A percentile compares a stretch with the other conserved stretches of the same genome.
These are phyloP conservation scores for Acacia acuminata DNA, from an alignment of 306 rosid species.

Conservation along the genomic window DNA sequence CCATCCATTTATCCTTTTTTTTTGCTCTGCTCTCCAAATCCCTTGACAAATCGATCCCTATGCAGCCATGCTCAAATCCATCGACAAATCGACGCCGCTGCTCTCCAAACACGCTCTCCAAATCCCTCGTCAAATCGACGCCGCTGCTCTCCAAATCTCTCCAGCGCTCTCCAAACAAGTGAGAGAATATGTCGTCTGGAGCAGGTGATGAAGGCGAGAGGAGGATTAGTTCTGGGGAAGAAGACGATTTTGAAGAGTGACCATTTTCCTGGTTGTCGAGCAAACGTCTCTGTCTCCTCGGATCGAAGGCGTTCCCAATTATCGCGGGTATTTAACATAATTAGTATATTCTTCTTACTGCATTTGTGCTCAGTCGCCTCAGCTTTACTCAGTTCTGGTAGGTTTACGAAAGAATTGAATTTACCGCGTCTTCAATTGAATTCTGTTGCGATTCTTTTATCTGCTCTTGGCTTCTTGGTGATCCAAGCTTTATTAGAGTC, in stretches of 20 bases:
- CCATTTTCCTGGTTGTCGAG: constrained; percentile 97
- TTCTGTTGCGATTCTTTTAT: neutral
- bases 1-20: no score
- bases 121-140: no score
- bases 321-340: constrained; percentile 59
- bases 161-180: no score
- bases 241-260: constrained; percentile 90
- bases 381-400: neutral
- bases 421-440: neutral
- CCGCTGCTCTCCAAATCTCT: no score
- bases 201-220: constrained; percentile 81
- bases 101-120: no score
- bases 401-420: neutral
- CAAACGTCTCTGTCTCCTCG: constrained; percentile 80
- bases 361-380: neutral
- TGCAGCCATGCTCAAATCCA: no score
- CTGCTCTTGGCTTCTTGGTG: neutral
- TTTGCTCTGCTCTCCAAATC: no score
- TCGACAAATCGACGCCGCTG: no score
- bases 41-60: no score
- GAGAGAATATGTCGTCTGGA: constrained; percentile 52
- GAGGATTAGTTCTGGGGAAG: constrained; percentile 85
- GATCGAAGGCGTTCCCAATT: constrained; percentile 94
- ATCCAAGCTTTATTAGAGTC: neutral
- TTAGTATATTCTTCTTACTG: neutral